Evolutionary conservation across 148 eudicot species (phyloP).

Genomic region (Camellia granthamiana): DNA sequence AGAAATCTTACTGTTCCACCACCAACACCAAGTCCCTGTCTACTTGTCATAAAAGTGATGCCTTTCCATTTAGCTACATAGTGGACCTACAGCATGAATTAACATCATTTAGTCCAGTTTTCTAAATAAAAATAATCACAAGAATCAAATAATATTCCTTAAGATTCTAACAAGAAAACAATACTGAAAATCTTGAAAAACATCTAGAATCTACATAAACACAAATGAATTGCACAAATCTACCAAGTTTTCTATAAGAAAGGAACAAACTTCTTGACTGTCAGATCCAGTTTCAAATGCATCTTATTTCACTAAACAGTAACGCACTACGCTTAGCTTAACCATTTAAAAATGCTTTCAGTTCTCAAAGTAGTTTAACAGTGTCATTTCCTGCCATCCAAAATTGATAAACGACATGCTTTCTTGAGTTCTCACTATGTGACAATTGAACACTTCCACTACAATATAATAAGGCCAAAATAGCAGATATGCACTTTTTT

Average conservation of each 20-base stretch:
- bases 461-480: not conserved
- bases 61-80: conserved; percentile 96
- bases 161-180: not conserved
- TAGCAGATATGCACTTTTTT: not conserved
- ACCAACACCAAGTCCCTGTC: conserved; percentile 95
- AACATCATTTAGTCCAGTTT: conserved; percentile 7
- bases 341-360: not conserved
- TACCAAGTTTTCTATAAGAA: not conserved
- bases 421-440: not conserved
- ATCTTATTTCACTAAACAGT: not conserved
- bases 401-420: not conserved
- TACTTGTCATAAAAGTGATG: conserved; percentile 93
- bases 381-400: not conserved
- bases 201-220: not conserved
- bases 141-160: not conserved
- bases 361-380: not conserved
- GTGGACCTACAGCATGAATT: conserved; percentile 58
- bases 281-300: not conserved
- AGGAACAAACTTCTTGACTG: not conserved
- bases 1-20: conserved; percentile 81
- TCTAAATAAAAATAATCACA: not conserved
- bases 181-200: not conserved
- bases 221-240: not conserved
- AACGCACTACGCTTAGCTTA: too few species aligned
- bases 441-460: not conserved